Percentiles rank a stretch among this genome's conserved stretches.
Conservation (phyloP, 1,139 yeast genomes). For the Groenewaldozyma sp. region DNA sequence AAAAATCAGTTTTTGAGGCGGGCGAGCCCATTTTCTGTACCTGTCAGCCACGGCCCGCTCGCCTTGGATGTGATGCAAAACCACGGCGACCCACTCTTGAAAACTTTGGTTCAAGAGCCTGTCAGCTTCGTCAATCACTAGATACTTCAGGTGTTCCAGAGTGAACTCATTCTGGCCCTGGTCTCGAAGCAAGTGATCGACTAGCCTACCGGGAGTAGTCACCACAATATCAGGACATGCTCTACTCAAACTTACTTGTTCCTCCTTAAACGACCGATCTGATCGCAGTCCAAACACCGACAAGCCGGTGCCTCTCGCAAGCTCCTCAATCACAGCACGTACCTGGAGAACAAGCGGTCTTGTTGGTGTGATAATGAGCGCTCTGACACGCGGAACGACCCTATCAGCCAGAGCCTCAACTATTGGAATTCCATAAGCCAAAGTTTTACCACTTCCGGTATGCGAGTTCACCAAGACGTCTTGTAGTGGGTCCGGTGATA, state of each 20-base stretch:
- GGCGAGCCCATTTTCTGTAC: conserved; percentile 22
- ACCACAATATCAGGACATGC: conserved; percentile 69
- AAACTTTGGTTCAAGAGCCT: conserved; percentile 80
- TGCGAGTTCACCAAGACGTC: conserved; percentile 86
- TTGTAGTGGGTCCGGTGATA: conserved; percentile 43
- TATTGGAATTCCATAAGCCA: conserved; percentile 81
- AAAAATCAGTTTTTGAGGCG: conserved; percentile 57
- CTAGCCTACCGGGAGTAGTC: conserved; percentile 89
- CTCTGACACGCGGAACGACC: conserved; percentile 64
- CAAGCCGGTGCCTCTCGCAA: conserved; percentile 62
- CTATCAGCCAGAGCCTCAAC: conserved; percentile 57
- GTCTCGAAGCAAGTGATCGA: conserved; percentile 54
- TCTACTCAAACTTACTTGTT: conserved; percentile 39
- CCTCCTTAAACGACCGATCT: conserved; percentile 60
- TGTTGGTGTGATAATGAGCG: conserved; percentile 81
- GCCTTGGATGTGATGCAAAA: conserved; percentile 39
- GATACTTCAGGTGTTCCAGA: conserved; percentile 47
- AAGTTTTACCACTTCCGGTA: conserved; percentile 94
- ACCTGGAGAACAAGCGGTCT: conserved; percentile 83
- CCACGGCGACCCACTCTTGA: conserved; percentile 80
- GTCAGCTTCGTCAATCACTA: conserved; percentile 94
- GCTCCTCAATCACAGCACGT: conserved; percentile 46
- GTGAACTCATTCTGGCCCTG: conserved; percentile 27
- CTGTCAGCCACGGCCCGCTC: neutral
- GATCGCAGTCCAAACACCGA: conserved; percentile 49